phyloP scores from a whole-genome alignment of 2,329 filamentous ascomycete genomes.

The Phialophora expanda region DNA sequence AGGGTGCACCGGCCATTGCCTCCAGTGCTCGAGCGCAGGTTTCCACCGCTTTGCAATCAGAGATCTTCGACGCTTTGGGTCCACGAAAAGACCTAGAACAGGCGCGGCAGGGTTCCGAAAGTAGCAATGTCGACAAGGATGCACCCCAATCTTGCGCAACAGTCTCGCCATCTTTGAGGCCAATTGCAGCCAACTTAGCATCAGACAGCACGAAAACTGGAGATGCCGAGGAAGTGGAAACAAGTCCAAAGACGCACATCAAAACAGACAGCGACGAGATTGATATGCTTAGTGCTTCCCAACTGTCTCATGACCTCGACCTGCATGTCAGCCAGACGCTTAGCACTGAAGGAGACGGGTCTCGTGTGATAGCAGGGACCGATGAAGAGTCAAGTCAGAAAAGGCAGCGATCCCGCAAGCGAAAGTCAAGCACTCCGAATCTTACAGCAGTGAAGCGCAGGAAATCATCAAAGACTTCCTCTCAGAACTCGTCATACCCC shows the following conservation, averaged over 20 bases:
- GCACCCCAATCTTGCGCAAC: not conserved
- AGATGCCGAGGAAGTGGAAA: not conserved
- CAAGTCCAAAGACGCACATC: not conserved
- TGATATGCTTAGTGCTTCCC: conserved; percentile 53
- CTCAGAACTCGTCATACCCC: not conserved
- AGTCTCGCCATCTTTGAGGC: not conserved
- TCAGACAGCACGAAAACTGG: not conserved
- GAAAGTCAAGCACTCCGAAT: conserved; percentile 21
- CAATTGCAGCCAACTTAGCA: not conserved
- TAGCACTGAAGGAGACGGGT: not conserved
- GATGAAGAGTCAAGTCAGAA: not conserved
- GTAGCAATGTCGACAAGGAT: not conserved
- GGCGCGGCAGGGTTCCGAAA: not conserved
- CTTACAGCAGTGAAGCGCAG: conserved; percentile 24
- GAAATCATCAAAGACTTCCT: conserved; percentile 22
- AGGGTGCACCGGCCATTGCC: not conserved
- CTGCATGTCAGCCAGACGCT: conserved; percentile 27
- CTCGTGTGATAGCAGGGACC: not conserved
- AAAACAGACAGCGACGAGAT: conserved; percentile 47
- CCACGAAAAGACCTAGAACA: not conserved
- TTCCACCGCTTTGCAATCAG: not conserved
- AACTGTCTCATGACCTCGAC: conserved; percentile 52
- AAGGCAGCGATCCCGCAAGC: conserved; percentile 25
- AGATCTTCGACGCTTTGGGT: not conserved
- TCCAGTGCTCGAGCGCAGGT: not conserved